phyloP scores from a whole-genome alignment of 2,329 filamentous ascomycete genomes.

The Cladosporium sp. region DNA sequence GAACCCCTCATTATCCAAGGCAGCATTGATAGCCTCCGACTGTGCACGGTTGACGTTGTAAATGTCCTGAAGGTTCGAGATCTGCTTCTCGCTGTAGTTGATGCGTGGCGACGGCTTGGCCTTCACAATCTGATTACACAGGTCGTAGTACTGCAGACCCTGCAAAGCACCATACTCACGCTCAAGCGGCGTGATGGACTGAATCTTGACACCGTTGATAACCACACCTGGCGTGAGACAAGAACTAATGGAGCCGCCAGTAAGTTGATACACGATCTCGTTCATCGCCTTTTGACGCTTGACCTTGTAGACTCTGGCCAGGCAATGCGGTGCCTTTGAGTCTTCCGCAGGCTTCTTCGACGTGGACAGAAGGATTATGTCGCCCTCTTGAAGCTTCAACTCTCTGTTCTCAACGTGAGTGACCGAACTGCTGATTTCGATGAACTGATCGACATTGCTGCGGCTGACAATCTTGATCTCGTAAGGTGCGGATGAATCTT shows the following conservation, averaged over 20 bases:
- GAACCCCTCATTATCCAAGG: constrained; percentile 93
- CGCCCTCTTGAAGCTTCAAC: constrained; percentile 73
- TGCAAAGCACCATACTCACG: constrained; percentile 91
- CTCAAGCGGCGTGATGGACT: constrained; percentile 91
- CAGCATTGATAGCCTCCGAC: constrained; percentile 86
- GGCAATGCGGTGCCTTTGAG: constrained; percentile 70
- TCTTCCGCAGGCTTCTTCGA: constrained; percentile 68
- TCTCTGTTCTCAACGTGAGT: constrained; percentile 69
- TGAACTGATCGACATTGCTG: constrained; percentile 86
- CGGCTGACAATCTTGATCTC: constrained; percentile 86
- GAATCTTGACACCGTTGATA: constrained; percentile 77
- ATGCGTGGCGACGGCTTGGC: constrained; percentile 89
- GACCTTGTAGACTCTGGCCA: constrained; percentile 79
- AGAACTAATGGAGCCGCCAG: constrained; percentile 48
- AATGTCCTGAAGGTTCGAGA: constrained; percentile 68
- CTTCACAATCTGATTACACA: constrained; percentile 86
- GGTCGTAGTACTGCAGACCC: constrained; percentile 90
- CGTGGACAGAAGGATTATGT: constrained; percentile 83
- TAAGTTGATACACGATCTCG: constrained; percentile 84
- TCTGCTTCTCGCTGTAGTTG: constrained; percentile 71
- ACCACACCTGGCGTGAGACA: constrained; percentile 66
- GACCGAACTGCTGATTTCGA: constrained; percentile 87
- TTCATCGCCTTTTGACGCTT: constrained; percentile 77
- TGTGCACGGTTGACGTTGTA: constrained; percentile 88
- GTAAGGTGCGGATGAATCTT: constrained; percentile 76